A percentile compares a stretch with the other conserved stretches of the same genome.
These are phyloP conservation scores for Lophiostoma macrostomum DNA, from an alignment of 495 filamentous ascomycete genomes.

Conservation along the genomic window DNA sequence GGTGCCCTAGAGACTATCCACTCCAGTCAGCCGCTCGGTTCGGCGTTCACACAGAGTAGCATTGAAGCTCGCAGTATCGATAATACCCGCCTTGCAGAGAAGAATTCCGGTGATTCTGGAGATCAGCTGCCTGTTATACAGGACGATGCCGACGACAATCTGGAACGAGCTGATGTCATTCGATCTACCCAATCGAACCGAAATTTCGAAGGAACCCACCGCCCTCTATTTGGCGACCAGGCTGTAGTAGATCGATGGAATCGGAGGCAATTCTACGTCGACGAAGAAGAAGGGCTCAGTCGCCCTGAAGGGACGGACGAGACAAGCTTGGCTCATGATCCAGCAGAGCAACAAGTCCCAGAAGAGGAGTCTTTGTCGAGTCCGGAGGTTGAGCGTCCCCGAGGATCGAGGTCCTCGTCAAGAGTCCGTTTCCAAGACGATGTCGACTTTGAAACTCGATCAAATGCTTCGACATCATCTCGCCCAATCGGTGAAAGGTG, in stretches of 20 bases:
- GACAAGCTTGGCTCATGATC: slow-evolving; percentile 55
- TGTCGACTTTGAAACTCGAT: slow-evolving; percentile 67
- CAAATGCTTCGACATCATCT: slow-evolving; percentile 77
- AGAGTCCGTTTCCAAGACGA: slow-evolving; percentile 83
- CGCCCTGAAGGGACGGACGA: slow-evolving; percentile 58
- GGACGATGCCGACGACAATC: slow-evolving; percentile 48
- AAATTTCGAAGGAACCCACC: slow-evolving; percentile 32
- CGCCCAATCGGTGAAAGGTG: slow-evolving; percentile 69
- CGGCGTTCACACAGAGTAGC: slow-evolving; percentile 34
- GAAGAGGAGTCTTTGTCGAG: slow-evolving; percentile 26
- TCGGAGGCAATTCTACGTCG: slow-evolving; percentile 71
- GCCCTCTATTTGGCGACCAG: background rate
- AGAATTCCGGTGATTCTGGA: slow-evolving; percentile 16
- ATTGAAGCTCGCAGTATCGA: slow-evolving; percentile 24
- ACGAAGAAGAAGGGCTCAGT: slow-evolving; percentile 70
- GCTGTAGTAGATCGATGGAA: slow-evolving; percentile 67
- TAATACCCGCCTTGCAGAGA: slow-evolving; percentile 16
- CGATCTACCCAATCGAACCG: slow-evolving; percentile 23
- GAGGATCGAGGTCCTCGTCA: slow-evolving; percentile 73
- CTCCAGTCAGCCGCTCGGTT: slow-evolving; percentile 40
- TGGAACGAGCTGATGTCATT: slow-evolving; percentile 46
- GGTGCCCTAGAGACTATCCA: slow-evolving; percentile 60
- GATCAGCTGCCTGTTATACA: slow-evolving; percentile 16
- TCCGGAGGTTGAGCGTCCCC: slow-evolving; percentile 6
- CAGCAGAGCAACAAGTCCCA: slow-evolving; percentile 26